Percentiles rank a stretch among this genome's conserved stretches.
Conservation (phyloP, 768 basidiomycete species). For the Lentinula sp. region DNA sequence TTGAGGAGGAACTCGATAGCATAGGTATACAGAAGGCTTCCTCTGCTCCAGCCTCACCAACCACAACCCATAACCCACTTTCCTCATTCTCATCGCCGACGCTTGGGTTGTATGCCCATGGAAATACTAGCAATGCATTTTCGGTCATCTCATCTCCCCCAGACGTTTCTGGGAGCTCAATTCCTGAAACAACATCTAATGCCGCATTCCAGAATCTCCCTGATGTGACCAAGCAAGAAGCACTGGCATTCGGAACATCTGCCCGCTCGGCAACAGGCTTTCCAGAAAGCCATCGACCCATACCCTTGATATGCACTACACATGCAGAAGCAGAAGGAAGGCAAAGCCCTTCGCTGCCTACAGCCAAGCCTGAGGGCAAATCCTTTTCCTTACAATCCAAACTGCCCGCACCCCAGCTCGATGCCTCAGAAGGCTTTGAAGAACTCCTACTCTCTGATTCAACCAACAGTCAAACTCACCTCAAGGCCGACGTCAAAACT, state of each 20-base stretch:
- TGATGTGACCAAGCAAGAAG: not conserved
- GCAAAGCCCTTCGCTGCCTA: constrained; percentile 9
- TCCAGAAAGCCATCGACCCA: constrained; percentile 22
- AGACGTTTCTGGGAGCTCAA: not conserved
- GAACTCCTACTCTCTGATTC: constrained; percentile 11
- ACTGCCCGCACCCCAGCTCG: not conserved
- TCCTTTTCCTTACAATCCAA: not conserved
- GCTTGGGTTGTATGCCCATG: constrained; percentile 9
- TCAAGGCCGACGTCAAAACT: constrained; percentile 6
- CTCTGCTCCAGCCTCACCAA: constrained; percentile 3
- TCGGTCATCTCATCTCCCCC: constrained; percentile 14
- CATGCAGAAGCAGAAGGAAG: constrained; percentile 30
- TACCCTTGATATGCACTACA: constrained; percentile 52
- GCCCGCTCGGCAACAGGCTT: not conserved
- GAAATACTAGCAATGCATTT: not conserved
- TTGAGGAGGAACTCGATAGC: not conserved
- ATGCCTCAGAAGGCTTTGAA: not conserved
- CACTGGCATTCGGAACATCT: not conserved
- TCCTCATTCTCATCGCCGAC: constrained; percentile 1
- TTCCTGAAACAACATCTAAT: not conserved
- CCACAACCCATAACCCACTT: not conserved
- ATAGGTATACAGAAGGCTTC: not conserved
- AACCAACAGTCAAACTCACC: not conserved
- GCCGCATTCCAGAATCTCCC: not conserved
- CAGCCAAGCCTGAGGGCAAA: constrained; percentile 6